These are phyloP conservation scores for Ascodesmis nigricans DNA, from an alignment of 495 filamentous ascomycete genomes.

Conservation along the genomic window DNA sequence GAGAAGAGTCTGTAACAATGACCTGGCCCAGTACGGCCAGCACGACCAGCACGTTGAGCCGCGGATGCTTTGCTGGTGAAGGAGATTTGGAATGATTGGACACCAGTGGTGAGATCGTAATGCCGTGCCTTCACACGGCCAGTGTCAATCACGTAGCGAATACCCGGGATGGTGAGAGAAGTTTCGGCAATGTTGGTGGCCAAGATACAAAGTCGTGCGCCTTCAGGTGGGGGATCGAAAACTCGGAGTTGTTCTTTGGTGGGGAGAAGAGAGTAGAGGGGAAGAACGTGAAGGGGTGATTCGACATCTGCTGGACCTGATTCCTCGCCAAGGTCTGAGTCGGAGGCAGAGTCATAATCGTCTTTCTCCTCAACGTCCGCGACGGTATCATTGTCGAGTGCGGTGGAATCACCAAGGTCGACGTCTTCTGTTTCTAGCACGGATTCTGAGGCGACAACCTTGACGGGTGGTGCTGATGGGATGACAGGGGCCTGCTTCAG, in stretches of 20 bases:
- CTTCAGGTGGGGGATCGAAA: constrained; percentile 72
- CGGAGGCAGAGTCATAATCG: constrained; percentile 39
- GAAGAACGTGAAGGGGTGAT: constrained; percentile 42
- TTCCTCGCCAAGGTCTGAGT: constrained; percentile 26
- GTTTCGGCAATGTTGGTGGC: constrained; percentile 97
- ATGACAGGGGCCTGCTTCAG: constrained; percentile 25
- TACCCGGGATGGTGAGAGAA: constrained; percentile 84
- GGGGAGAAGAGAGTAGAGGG: constrained; percentile 83
- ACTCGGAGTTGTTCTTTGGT: constrained; percentile 80
- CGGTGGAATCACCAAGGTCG: constrained; percentile 43
- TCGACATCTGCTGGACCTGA: constrained; percentile 28
- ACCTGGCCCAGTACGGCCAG: constrained; percentile 84
- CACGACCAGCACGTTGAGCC: constrained; percentile 77
- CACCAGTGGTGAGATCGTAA: constrained; percentile 62
- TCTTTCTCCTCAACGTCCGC: constrained; percentile 27
- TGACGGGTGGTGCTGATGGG: constrained; percentile 37
- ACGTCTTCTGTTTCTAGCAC: constrained; percentile 73
- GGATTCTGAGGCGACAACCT: constrained; percentile 53
- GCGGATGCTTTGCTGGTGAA: constrained; percentile 98
- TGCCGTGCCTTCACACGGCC: constrained; percentile 79
- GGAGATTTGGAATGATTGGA: constrained; percentile 82
- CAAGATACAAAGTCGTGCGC: constrained; percentile 67
- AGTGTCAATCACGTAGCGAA: constrained; percentile 88
- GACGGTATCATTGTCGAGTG: constrained; percentile 20
- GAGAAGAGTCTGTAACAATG: constrained; percentile 92